phyloP scores from a whole-genome alignment of 1,284 basidiomycete species.

The Heterobasidion irregulare region DNA sequence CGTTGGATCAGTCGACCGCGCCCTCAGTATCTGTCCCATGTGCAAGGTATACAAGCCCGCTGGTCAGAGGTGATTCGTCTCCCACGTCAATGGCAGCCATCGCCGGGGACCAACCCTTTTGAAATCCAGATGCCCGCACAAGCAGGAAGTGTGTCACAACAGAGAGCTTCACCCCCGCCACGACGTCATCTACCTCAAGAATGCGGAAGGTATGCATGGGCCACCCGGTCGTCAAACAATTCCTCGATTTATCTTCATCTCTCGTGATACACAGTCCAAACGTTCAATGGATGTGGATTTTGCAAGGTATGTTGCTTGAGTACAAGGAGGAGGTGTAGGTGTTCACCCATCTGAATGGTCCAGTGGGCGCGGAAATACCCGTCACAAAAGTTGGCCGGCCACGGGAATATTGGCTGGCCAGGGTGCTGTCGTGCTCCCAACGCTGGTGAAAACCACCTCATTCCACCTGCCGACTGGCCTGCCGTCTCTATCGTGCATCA shows the following conservation, averaged over 20 bases:
- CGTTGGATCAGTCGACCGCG: constrained; percentile 57
- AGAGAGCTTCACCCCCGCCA: constrained; percentile 59
- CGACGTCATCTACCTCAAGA: constrained; percentile 70
- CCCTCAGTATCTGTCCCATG: constrained; percentile 65
- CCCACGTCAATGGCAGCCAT: neutral
- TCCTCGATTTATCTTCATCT: constrained; percentile 7
- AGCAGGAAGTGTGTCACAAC: constrained; percentile 66
- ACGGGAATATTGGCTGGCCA: constrained; percentile 71
- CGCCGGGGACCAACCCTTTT: constrained; percentile 13
- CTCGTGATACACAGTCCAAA: constrained; percentile 42
- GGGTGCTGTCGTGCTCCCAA: constrained; percentile 73
- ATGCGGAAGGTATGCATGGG: constrained; percentile 62
- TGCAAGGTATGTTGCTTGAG: constrained; percentile 56
- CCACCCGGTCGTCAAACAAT: constrained; percentile 9
- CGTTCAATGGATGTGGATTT: constrained; percentile 77
- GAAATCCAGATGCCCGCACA: constrained; percentile 57
- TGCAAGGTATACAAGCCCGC: constrained; percentile 70
- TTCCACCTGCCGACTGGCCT: constrained; percentile 72
- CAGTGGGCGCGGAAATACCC: constrained; percentile 64
- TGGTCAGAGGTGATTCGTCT: constrained; percentile 35
- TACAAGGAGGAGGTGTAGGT: constrained; percentile 13
- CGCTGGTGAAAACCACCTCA: constrained; percentile 44
- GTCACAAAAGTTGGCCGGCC: constrained; percentile 40
- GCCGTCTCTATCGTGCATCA: constrained; percentile 66
- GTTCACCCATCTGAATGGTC: constrained; percentile 16